Percentiles rank a stretch among this genome's conserved stretches.
phyloP scores from a whole-genome alignment of 345 rosid species.

The Litchi chinensis region DNA sequence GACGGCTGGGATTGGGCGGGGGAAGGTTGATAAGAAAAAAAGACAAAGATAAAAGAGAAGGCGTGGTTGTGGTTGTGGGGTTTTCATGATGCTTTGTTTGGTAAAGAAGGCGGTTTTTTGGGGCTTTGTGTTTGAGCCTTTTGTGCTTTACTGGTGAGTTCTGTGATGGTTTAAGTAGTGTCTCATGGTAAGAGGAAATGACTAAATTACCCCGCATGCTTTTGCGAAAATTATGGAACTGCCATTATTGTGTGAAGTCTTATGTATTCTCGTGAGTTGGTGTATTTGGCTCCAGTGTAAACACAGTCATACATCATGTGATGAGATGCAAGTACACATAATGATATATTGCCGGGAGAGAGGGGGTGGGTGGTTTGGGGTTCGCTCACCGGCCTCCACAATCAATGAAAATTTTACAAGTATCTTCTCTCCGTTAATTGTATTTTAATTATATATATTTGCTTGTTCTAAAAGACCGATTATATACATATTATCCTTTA shows the following conservation, averaged over 20 bases:
- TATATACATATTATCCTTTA: too few species aligned
- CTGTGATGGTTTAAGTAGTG: background rate
- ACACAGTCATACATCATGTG: too few species aligned
- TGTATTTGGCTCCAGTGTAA: too few species aligned
- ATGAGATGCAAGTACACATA: too few species aligned
- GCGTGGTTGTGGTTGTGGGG: slow-evolving; percentile 5
- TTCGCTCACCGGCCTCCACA: too few species aligned
- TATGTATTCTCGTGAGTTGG: background rate
- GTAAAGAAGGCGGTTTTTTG: background rate
- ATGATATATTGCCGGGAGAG: too few species aligned
- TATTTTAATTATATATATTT: too few species aligned
- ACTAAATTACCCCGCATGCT: background rate
- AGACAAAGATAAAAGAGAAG: slow-evolving; percentile 21
- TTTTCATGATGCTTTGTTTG: slow-evolving; percentile 26
- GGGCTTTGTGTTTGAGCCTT: background rate
- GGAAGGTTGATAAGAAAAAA: slow-evolving; percentile 29
- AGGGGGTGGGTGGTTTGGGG: too few species aligned
- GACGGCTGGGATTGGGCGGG: slow-evolving; percentile 31
- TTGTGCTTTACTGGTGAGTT: too few species aligned
- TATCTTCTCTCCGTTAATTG: too few species aligned
- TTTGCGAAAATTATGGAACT: background rate
- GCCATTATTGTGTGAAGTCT: background rate
- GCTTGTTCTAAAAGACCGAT: too few species aligned
- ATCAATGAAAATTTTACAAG: too few species aligned
- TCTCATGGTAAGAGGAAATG: background rate